Base-by-base conservation (phyloP, 1,284 basidiomycete species). In the Trametes sp. region DNA sequence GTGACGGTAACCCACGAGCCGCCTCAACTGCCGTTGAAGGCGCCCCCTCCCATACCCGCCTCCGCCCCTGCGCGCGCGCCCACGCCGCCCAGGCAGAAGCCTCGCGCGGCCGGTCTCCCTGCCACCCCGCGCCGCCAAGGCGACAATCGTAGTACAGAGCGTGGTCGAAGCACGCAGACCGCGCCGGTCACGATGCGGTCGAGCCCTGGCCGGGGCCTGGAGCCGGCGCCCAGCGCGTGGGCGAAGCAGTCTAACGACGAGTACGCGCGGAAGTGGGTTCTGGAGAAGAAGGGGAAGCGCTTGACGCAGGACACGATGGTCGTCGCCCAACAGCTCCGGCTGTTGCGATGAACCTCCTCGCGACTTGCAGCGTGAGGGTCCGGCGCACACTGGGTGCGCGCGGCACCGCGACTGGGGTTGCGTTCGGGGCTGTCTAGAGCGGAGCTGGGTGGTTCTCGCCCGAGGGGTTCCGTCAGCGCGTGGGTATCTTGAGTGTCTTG, bases 241-340 rank as follows among this genome's bases (percentile, higher is more conserved):
- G 41, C 28, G 54, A 56, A 56, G 54, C 54, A 45, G n/a, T 6
- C 41, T 21, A 49, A 21, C 16, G 48, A 49, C 28, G 23, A 54
- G 33, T 61, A 46, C 36, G 23, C 62, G 55, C 56, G 59, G 35
- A 68, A 68, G 48, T 68, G 66, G 66, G 66, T 68, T 60, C 51
- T 68, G 41, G 66, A 68, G 64, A 65, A 62, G 63, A 68, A 65
- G 10, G 66, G 66, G 48, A 65, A 65, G 57, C 66, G 66, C 35
- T 28, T 65, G 28, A 68, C 66, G 24, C 66, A 65, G 61, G 66
- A 68, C 51, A 41, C 64, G 35, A 55, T 62, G 21, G 57, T 62
- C 35, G 60, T 63, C 44, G 57, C 57, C 2, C 62, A 64, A 38
- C 63, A 68, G 54, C 44, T 68, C 55, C 66, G 66, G 16, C 59